Percentiles rank a stretch among this genome's conserved stretches.
Evolutionary conservation across 129 eudicot genomes (phyloP).

Genomic region (Lactuca saligna): DNA sequence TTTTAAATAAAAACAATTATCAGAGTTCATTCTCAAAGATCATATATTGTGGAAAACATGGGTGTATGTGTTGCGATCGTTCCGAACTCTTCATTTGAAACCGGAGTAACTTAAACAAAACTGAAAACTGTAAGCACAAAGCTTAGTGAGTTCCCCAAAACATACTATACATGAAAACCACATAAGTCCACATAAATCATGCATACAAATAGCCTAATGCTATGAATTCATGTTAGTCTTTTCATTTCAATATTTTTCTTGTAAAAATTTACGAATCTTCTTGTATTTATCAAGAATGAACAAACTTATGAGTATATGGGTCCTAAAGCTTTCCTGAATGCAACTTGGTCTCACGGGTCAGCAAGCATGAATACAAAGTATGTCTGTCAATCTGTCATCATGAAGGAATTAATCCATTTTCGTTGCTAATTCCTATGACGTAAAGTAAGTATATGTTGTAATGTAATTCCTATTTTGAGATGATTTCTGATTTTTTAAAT

Average conservation of each 20-base stretch:
- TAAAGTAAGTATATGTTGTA: neutral
- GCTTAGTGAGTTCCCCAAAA: no score
- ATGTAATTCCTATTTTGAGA: constrained; percentile 5
- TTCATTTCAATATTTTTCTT: neutral
- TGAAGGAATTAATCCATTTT: neutral
- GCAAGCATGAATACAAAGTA: constrained; percentile 63
- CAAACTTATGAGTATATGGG: constrained; percentile 94
- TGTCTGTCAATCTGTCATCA: constrained; percentile 12
- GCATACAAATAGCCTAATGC: neutral
- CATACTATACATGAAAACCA: no score
- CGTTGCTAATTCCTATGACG: neutral
- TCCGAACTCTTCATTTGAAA: no score
- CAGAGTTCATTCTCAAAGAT: no score
- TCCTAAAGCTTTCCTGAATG: constrained; percentile 89
- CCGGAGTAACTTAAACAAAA: no score
- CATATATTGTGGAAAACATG: no score
- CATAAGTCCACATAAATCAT: no score
- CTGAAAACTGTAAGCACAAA: no score
- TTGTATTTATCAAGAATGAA: constrained; percentile 62
- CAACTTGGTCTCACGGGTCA: constrained; percentile 79
- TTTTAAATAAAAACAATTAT: no score
- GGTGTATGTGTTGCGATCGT: no score
- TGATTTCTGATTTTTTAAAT: neutral
- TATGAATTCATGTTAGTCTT: neutral
- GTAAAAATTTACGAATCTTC: constrained; percentile 5